Base-by-base conservation (phyloP, 306 rosid genomes). In the Adenanthera pavonina region DNA sequence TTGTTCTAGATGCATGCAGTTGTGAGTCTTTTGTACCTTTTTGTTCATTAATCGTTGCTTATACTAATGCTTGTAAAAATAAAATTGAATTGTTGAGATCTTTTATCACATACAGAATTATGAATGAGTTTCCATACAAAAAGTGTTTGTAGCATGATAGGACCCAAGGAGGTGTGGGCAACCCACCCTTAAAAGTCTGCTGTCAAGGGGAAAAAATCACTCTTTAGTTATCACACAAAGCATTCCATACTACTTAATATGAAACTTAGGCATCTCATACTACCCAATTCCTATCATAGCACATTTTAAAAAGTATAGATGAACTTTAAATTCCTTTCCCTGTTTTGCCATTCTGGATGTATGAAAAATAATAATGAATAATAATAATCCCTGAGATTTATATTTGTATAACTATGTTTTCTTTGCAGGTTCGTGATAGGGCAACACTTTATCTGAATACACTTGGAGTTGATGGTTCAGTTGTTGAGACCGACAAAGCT, bases 351-450 rank as follows among this genome's bases (percentile, higher is more conserved):
- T 33, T 75, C 61, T 52, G 65, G 57, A 20, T 38, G 59, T 72
- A 38, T 61, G 51, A 12, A 44, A 41, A 65, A 43, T 38, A 62
- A 35, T 30, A 65, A 49, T 68, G 35, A 74, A 61, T 13, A 43
- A 67, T n/a, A 61, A 52, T 46, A 20, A 13, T 76, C 20, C 69
- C 19, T 35, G 76, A 64, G 38, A 71, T 60, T 61, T 36, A 52
- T 75, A 46, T 60, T 35, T 76, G 77, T 43, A 38, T 57, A 19
- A 40, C 84, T 52, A 46, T 84, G 59, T 77, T 49, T 80, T 46
- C 72, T 78, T 82, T 66, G 52, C 80, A 96, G 99, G 99, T 96
- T 80, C 98, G 99, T 17, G 99, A 96, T 86, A 92, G 98, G 88
- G 98, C 99, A 69, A 96, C 99, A 25, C 92, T 96, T 52, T 96